Evolutionary conservation across 1,284 basidiomycete genomes (phyloP).

Genomic region (Bjerkandera adusta): DNA sequence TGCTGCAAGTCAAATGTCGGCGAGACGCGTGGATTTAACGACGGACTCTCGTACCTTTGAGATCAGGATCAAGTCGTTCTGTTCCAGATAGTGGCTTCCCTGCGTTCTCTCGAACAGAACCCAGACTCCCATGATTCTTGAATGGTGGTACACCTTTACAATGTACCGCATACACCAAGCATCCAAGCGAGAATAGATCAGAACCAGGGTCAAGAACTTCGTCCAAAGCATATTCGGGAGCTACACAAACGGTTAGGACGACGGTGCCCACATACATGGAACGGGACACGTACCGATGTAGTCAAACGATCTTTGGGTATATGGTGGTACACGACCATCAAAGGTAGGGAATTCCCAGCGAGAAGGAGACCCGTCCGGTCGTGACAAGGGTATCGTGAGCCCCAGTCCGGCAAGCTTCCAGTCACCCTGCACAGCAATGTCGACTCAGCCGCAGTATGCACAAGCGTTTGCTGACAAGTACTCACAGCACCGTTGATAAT

Average conservation of each 20-base stretch:
- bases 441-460: background rate
- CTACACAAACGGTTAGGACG: conserved; percentile 38
- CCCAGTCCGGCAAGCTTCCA: conserved; percentile 97
- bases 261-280: background rate
- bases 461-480: conserved; percentile 16
- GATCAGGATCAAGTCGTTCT: conserved; percentile 61
- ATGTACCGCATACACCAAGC: conserved; percentile 87
- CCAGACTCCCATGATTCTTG: conserved; percentile 82
- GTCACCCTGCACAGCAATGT: conserved; percentile 69
- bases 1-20: conserved; percentile 40
- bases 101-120: conserved; percentile 77
- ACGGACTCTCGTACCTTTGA: conserved; percentile 59
- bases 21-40: conserved; percentile 1
- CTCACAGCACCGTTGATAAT: conserved; percentile 85
- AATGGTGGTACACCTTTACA: conserved; percentile 88
- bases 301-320: conserved; percentile 91
- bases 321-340: conserved; percentile 77
- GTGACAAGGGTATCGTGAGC: conserved; percentile 77
- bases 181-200: conserved; percentile 95
- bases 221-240: conserved; percentile 94
- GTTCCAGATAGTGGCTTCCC: conserved; percentile 63
- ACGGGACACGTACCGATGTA: conserved; percentile 73
- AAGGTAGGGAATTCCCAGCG: conserved; percentile 89
- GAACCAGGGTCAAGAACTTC: conserved; percentile 84
- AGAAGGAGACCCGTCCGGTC: conserved; percentile 70